phyloP scores from a whole-genome alignment of 306 rosid genomes.

The Abrus pulchellus region DNA sequence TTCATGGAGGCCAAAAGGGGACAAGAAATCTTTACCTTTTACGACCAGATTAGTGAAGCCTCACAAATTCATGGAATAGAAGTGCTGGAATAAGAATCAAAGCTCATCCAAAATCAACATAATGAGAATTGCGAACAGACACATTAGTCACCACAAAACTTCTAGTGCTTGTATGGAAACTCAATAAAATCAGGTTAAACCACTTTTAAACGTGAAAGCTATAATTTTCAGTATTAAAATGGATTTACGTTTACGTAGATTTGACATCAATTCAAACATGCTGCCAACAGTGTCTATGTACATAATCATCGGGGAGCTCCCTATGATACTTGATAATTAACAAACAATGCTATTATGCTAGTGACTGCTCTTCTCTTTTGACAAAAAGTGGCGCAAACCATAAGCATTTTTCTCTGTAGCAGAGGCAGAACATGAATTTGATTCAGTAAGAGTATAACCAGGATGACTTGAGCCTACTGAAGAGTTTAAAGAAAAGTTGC shows the following conservation, averaged over 20 bases:
- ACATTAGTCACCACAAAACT: not conserved
- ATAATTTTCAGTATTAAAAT: too few relatives aligned
- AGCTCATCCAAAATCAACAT: conserved; percentile 25
- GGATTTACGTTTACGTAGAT: too few relatives aligned
- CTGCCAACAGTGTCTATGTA: conserved; percentile 1
- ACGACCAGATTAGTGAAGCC: not conserved
- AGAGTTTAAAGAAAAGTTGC: conserved; percentile 53
- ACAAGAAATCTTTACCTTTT: not conserved
- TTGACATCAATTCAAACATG: too few relatives aligned
- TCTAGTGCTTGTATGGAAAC: too few relatives aligned
- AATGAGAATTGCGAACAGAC: conserved; percentile 18
- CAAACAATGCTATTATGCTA: conserved; percentile 57
- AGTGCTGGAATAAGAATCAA: conserved; percentile 34
- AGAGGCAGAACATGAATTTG: conserved; percentile 59
- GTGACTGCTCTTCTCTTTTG: conserved; percentile 59
- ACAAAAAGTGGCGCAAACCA: conserved; percentile 67
- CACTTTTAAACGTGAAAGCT: too few relatives aligned
- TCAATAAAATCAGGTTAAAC: too few relatives aligned
- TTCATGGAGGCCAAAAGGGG: not conserved
- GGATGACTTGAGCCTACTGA: conserved; percentile 53
- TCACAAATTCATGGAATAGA: conserved; percentile 12
- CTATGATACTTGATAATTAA: conserved; percentile 37
- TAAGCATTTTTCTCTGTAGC: conserved; percentile 66
- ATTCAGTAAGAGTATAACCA: conserved; percentile 57
- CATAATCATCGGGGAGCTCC: conserved; percentile 52